Evolutionary conservation across 805 yeast genomes (phyloP).

Genomic region (Ogataea trehalophila): DNA sequence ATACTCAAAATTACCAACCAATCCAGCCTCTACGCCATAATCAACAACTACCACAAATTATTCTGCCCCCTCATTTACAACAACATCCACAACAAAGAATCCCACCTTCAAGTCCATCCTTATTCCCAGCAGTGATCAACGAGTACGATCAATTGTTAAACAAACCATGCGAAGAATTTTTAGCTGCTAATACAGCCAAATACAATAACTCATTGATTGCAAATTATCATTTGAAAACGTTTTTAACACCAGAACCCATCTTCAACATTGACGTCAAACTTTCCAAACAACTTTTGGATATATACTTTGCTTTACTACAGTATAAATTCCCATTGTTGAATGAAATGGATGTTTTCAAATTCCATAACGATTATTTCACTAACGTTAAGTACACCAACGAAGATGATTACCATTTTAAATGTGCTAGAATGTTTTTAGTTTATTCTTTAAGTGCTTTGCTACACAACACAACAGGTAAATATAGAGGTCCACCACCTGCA

Average conservation of each 20-base stretch:
- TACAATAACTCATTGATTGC: constrained; percentile 29
- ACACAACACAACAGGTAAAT: constrained; percentile 52
- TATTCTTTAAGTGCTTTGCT: constrained; percentile 48
- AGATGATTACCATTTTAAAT: constrained; percentile 45
- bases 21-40: not conserved
- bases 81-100: not conserved
- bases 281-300: constrained; percentile 47
- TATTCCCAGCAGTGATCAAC: not conserved
- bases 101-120: not conserved
- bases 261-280: constrained; percentile 46
- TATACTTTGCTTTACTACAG: constrained; percentile 52
- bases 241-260: constrained; percentile 44
- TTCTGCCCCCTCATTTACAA: not conserved
- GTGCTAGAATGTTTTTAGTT: constrained; percentile 53
- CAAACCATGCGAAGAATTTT: constrained; percentile 19
- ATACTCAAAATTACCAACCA: not conserved
- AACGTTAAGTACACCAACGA: constrained; percentile 20
- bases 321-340: constrained; percentile 53
- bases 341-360: constrained; percentile 45
- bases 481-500: constrained; percentile 49
- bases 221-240: constrained; percentile 44
- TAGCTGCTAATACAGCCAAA: constrained; percentile 9
- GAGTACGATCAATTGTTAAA: constrained; percentile 18
- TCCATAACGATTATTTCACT: constrained; percentile 45
- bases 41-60: constrained; percentile 1